Evolutionary conservation across 1,284 basidiomycete species (phyloP).

Genomic region (Microbotryomycetes sp.): DNA sequence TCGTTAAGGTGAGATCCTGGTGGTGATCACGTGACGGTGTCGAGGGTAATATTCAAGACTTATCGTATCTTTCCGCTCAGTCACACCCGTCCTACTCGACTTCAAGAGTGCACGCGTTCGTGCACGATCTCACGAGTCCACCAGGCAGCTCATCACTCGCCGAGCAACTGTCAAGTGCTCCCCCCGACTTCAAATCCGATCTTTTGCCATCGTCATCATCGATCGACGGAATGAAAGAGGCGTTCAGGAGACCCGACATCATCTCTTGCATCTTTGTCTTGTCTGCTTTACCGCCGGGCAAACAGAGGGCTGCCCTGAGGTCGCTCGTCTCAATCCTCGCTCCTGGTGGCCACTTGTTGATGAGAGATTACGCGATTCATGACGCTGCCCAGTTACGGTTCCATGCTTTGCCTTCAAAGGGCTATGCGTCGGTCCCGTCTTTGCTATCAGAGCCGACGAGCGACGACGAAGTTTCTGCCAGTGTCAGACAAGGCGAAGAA

Average conservation of each 20-base stretch:
- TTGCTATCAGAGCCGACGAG: constrained; percentile 33
- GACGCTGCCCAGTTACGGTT: constrained; percentile 43
- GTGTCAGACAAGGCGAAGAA: background rate
- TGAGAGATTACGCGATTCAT: constrained; percentile 43
- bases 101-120: constrained; percentile 40
- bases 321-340: constrained; percentile 31
- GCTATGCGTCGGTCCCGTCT: constrained; percentile 33
- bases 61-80: background rate
- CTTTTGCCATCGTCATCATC: background rate
- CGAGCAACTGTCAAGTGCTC: background rate
- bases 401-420: constrained; percentile 35
- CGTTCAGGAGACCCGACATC: constrained; percentile 23
- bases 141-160: constrained; percentile 1
- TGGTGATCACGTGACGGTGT: background rate
- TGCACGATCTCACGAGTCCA: constrained; percentile 38
- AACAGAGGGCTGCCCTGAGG: constrained; percentile 34
- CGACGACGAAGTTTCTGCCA: background rate
- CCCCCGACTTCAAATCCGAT: constrained; percentile 13
- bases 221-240: constrained; percentile 4
- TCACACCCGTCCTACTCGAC: constrained; percentile 35
- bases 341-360: constrained; percentile 37
- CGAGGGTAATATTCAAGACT: background rate
- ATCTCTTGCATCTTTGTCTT: constrained; percentile 42
- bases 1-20: constrained; percentile 11
- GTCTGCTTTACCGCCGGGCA: constrained; percentile 41